A percentile compares a stretch with the other conserved stretches of the same genome.
Evolutionary conservation across 805 yeast species (phyloP).

Genomic region (Blastobotrys americana): DNA sequence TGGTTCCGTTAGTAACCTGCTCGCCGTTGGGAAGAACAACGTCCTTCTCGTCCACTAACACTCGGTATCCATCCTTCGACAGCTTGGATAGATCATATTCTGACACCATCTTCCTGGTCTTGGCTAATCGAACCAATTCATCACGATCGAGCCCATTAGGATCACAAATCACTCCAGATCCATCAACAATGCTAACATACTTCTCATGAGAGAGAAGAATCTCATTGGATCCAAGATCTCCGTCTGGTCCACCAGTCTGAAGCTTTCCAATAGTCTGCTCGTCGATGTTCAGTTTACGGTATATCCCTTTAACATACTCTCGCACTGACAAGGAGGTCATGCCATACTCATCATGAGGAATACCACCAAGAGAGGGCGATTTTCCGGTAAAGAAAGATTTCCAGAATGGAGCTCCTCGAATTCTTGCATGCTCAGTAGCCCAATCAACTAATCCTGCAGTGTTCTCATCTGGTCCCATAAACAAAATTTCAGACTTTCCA

Average conservation of each 20-base stretch:
- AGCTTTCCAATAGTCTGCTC: constrained; percentile 62
- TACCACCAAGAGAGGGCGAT: constrained; percentile 86
- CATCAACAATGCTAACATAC: constrained; percentile 87
- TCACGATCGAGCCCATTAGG: constrained; percentile 78
- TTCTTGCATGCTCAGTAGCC: constrained; percentile 92
- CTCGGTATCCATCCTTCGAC: constrained; percentile 68
- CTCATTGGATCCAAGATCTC: constrained; percentile 95
- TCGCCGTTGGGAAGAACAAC: constrained; percentile 70
- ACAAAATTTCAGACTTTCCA: constrained; percentile 79
- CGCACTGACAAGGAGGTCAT: constrained; percentile 95
- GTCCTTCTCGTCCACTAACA: constrained; percentile 80
- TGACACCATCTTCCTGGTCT: constrained; percentile 65
- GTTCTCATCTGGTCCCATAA: constrained; percentile 99
- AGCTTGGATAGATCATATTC: constrained; percentile 60
- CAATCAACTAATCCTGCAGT: constrained; percentile 93
- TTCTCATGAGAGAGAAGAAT: constrained; percentile 79
- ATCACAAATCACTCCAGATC: constrained; percentile 91
- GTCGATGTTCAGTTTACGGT: constrained; percentile 62
- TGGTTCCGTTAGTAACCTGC: constrained; percentile 71
- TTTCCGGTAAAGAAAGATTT: constrained; percentile 97
- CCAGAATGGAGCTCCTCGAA: constrained; percentile 97
- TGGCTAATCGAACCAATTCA: constrained; percentile 75
- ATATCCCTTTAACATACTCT: constrained; percentile 81
- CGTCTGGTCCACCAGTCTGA: constrained; percentile 99
- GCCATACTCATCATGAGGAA: constrained; percentile 96